Evolutionary conservation across 2,329 filamentous ascomycete species (phyloP).

Genomic region (Sarocladiaceae sp.): DNA sequence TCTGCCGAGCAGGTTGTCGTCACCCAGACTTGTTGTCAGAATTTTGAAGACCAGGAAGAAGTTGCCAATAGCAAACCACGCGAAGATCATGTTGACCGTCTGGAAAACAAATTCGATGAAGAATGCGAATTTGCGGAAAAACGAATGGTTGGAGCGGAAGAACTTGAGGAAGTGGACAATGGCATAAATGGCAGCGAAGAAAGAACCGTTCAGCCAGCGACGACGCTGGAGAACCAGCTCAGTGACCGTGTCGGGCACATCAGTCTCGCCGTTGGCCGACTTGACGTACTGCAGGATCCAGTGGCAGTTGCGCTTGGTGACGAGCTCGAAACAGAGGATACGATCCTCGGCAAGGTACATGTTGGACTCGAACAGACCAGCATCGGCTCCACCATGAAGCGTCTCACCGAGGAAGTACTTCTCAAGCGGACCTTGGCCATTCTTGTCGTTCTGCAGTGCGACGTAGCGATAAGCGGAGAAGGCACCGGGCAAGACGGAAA

Average conservation of each 20-base stretch:
- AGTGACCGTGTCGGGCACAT: conserved; percentile 89
- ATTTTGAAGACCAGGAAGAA: conserved; percentile 99
- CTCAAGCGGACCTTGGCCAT: conserved; percentile 82
- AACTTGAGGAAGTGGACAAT: conserved; percentile 94
- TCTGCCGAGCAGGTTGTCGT: conserved; percentile 61
- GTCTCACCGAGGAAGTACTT: conserved; percentile 98
- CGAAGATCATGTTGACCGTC: conserved; percentile 94
- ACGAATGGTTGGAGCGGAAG: conserved; percentile 85
- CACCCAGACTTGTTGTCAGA: conserved; percentile 77
- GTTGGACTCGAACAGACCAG: conserved; percentile 96
- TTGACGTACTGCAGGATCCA: conserved; percentile 99
- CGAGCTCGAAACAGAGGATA: conserved; percentile 97
- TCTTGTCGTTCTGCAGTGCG: conserved; percentile 94
- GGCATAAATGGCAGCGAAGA: conserved; percentile 95
- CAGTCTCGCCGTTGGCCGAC: conserved; percentile 91
- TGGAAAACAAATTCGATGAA: conserved; percentile 92
- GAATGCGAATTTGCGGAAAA: conserved; percentile 82
- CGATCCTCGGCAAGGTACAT: conserved; percentile 99
- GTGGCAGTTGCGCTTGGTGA: conserved; percentile 93
- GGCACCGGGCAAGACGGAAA: conserved; percentile 90
- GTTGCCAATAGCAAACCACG: conserved; percentile 97
- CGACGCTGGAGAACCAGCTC: conserved; percentile 93
- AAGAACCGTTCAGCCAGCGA: conserved; percentile 96
- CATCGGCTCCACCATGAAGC: conserved; percentile 84
- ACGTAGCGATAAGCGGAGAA: conserved; percentile 98